Conservation (phyloP, 306 rosid genomes). For the Trifolium fragiferum region DNA sequence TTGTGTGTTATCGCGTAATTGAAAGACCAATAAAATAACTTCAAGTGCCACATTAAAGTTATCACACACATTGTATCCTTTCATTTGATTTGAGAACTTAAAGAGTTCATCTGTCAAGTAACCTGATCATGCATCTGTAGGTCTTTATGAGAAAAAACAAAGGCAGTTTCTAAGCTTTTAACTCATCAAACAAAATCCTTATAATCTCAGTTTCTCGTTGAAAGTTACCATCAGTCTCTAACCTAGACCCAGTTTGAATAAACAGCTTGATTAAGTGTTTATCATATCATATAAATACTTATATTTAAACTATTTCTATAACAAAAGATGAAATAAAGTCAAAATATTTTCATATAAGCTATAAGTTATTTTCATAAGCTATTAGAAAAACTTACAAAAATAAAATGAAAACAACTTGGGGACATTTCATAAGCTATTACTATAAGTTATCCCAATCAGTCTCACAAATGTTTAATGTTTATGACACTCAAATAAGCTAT, state of each 20-base stretch:
- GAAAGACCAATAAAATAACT: neutral
- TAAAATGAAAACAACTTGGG: neutral
- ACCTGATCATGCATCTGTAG: constrained; percentile 26
- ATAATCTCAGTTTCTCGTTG: neutral
- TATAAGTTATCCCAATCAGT: neutral
- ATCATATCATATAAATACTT: neutral
- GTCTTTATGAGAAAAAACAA: neutral
- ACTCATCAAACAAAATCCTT: neutral
- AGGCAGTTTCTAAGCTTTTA: neutral
- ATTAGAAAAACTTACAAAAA: neutral
- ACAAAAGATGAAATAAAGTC: neutral
- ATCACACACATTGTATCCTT: neutral
- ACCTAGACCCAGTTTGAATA: neutral
- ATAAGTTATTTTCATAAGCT: neutral
- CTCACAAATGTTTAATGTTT: neutral
- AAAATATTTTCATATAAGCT: neutral
- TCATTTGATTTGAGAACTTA: constrained; percentile 9
- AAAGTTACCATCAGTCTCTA: neutral
- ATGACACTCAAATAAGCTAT: too few relatives aligned
- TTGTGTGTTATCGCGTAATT: too few relatives aligned
- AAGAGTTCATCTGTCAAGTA: constrained; percentile 13
- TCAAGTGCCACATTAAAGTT: neutral
- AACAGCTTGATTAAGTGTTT: neutral
- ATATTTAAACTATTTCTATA: neutral
- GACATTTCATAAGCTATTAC: neutral